Evolutionary conservation across 495 filamentous ascomycete genomes (phyloP).

Genomic region (Chaetomium cochliodes): DNA sequence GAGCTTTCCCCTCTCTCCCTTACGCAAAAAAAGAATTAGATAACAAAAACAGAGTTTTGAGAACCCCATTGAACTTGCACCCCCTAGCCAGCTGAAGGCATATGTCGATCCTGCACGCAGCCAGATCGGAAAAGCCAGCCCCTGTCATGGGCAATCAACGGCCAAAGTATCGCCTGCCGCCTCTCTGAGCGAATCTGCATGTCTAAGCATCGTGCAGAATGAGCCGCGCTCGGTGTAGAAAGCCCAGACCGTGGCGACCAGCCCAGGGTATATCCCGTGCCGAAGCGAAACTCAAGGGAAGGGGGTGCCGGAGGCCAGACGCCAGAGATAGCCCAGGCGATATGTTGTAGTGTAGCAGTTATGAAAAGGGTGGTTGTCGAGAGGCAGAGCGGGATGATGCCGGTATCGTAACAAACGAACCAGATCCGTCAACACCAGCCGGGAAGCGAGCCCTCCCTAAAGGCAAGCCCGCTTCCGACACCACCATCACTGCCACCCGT

Average conservation of each 20-base stretch:
- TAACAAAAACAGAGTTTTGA: not conserved
- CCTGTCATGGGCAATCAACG: not conserved
- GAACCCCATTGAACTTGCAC: not conserved
- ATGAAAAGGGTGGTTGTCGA: not conserved
- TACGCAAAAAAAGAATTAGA: not conserved
- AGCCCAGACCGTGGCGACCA: not conserved
- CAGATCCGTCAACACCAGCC: not conserved
- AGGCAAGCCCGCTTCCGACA: constrained; percentile 1
- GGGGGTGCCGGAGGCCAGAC: not conserved
- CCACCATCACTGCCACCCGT: not conserved
- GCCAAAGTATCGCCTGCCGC: not conserved
- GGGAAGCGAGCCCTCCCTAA: not conserved
- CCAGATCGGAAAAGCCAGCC: not conserved
- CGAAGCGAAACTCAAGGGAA: not conserved
- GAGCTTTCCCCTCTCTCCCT: not conserved
- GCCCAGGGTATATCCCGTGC: not conserved
- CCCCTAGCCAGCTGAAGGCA: not conserved
- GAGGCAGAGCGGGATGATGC: not conserved
- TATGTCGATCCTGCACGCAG: not conserved
- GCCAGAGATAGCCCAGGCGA: not conserved
- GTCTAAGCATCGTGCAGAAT: not conserved
- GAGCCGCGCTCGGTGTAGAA: not conserved
- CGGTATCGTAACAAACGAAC: not conserved
- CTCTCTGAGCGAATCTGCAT: constrained; percentile 3
- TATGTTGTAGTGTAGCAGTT: too few relatives aligned